Evolutionary conservation across 495 filamentous ascomycete species (phyloP).

Genomic region (Eremomyces bilateralis): DNA sequence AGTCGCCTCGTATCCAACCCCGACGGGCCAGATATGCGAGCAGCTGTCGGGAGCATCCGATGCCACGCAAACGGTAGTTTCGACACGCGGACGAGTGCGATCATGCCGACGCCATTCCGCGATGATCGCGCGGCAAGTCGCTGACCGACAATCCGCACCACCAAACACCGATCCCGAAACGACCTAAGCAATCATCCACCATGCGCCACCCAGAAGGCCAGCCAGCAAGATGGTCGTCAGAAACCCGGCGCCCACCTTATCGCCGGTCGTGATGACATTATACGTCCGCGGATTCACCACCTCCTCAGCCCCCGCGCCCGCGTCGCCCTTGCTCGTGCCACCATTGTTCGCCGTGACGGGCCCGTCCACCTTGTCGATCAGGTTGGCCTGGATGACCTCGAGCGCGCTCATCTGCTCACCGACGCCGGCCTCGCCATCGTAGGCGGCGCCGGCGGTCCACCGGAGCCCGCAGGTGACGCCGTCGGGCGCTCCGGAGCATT

Average conservation of each 20-base stretch:
- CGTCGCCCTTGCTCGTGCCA: conserved; percentile 17
- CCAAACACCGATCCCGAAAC: too few relatives aligned
- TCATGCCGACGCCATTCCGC: too few relatives aligned
- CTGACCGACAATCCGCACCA: too few relatives aligned
- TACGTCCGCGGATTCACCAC: conserved; percentile 7
- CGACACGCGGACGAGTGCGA: too few relatives aligned
- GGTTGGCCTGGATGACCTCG: conserved; percentile 30
- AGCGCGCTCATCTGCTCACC: conserved; percentile 39
- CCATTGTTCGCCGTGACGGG: conserved; percentile 17
- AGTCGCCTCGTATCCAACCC: too few relatives aligned
- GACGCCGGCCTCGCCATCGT: conserved; percentile 27
- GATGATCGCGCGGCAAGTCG: too few relatives aligned
- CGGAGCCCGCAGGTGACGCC: conserved; percentile 28
- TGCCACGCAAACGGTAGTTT: too few relatives aligned
- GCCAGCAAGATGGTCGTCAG: conserved; percentile 17
- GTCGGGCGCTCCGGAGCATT: conserved; percentile 26
- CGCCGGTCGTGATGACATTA: conserved; percentile 16
- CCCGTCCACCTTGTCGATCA: conserved; percentile 23
- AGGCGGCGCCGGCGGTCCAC: conserved; percentile 25
- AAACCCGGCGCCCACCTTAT: conserved; percentile 20
- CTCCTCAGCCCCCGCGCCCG: conserved; percentile 13
- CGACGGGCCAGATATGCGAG: too few relatives aligned
- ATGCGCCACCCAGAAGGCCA: conserved; percentile 15
- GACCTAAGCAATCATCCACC: too few relatives aligned
- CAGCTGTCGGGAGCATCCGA: too few relatives aligned